Conservation (phyloP, 1,284 basidiomycete genomes). For the Rhodotorula sp. region DNA sequence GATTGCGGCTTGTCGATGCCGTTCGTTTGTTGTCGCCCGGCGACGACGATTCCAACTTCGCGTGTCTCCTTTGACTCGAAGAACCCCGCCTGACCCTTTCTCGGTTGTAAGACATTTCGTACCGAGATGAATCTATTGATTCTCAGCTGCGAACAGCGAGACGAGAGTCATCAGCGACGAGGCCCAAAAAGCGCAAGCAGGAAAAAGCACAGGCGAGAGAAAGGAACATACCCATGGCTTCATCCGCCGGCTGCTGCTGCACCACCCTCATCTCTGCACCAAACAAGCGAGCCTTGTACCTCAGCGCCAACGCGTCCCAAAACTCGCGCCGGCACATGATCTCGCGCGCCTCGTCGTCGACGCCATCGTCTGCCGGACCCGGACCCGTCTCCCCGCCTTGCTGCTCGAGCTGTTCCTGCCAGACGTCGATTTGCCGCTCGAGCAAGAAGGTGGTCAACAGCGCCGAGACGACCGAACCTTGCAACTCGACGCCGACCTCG, state of each 20-base stretch:
- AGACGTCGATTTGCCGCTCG: slow-evolving; percentile 20
- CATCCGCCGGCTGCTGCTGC: not conserved
- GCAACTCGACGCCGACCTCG: slow-evolving; percentile 1
- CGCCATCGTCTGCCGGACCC: not conserved
- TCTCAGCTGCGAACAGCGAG: too few relatives aligned
- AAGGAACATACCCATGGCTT: slow-evolving; percentile 4
- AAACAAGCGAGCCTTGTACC: slow-evolving; percentile 20
- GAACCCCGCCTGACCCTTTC: not conserved
- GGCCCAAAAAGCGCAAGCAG: too few relatives aligned
- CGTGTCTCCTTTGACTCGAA: not conserved
- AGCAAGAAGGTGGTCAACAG: slow-evolving; percentile 21
- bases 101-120: too few relatives aligned
- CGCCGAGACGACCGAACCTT: slow-evolving; percentile 11
- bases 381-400: too few relatives aligned
- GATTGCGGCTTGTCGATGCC: too few relatives aligned
- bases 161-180: too few relatives aligned
- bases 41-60: not conserved
- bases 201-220: too few relatives aligned
- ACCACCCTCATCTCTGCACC: not conserved
- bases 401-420: slow-evolving; percentile 1
- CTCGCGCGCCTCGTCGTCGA: slow-evolving; percentile 18
- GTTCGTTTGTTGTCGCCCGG: too few relatives aligned
- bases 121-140: not conserved
- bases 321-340: slow-evolving; percentile 9
- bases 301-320: slow-evolving; percentile 29